These are phyloP conservation scores for Candida montana DNA, from an alignment of 805 yeast species.

Conservation along the genomic window DNA sequence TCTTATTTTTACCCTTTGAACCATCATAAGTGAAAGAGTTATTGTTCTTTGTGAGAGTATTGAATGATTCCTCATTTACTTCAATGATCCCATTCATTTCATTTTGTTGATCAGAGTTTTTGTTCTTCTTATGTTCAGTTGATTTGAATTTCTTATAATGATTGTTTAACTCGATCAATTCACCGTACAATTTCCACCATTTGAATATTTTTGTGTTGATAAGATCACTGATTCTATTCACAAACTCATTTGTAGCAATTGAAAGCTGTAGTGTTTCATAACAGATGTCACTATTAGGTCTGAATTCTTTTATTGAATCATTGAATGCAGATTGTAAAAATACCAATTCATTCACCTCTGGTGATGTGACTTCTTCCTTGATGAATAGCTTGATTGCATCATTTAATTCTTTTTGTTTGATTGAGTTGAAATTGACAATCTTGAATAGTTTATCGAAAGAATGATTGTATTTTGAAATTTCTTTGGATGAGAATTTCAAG, in stretches of 20 bases:
- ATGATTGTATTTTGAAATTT: constrained; percentile 31
- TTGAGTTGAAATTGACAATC: constrained; percentile 26
- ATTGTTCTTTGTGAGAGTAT: constrained; percentile 18
- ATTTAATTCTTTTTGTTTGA: constrained; percentile 18
- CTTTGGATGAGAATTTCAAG: constrained; percentile 39
- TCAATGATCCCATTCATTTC: constrained; percentile 19
- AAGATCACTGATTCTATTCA: constrained; percentile 28
- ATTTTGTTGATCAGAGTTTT: not conserved
- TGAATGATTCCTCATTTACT: constrained; percentile 21
- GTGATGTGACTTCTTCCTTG: not conserved
- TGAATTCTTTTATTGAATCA: constrained; percentile 20
- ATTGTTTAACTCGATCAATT: constrained; percentile 31
- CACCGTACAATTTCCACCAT: constrained; percentile 44
- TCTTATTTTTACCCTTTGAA: constrained; percentile 4
- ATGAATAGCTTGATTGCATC: constrained; percentile 15
- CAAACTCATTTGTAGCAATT: constrained; percentile 23
- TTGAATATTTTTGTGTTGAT: constrained; percentile 29
- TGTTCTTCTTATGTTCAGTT: constrained; percentile 15
- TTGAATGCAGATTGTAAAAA: constrained; percentile 11
- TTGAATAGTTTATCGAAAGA: constrained; percentile 33
- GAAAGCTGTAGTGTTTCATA: constrained; percentile 17
- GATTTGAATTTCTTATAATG: constrained; percentile 26
- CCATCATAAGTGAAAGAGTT: constrained; percentile 13
- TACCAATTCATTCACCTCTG: constrained; percentile 16
- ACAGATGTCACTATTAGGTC: constrained; percentile 15